Conservation (phyloP, 805 yeast genomes). For the Limtongia smithiae region DNA sequence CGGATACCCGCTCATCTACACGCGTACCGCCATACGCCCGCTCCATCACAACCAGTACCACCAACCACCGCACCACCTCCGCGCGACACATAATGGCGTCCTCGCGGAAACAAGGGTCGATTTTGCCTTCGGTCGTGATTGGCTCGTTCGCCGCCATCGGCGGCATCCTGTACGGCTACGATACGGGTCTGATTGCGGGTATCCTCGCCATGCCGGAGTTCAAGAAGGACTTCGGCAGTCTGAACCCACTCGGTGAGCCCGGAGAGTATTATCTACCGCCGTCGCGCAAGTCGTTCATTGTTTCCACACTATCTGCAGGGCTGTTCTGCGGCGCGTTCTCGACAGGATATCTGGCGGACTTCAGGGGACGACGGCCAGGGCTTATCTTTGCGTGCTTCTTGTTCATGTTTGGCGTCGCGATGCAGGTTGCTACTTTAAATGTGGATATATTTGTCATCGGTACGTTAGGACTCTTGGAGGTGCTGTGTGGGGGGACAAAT, state of each 20-base stretch:
- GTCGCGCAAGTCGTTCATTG: constrained; percentile 16
- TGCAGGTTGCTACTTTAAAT: constrained; percentile 74
- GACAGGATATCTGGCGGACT: constrained; percentile 16
- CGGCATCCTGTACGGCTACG: constrained; percentile 85
- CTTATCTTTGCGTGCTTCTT: constrained; percentile 60
- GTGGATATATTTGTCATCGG: constrained; percentile 76
- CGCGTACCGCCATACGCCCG: too few relatives aligned
- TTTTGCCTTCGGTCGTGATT: constrained; percentile 53
- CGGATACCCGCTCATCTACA: too few relatives aligned
- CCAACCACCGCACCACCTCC: too few relatives aligned
- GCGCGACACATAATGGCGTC: neutral
- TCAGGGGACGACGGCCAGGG: constrained; percentile 16
- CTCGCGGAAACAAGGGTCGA: constrained; percentile 8
- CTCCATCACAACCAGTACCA: too few relatives aligned
- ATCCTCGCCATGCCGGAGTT: constrained; percentile 58
- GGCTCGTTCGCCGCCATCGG: constrained; percentile 87
- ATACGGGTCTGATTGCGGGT: constrained; percentile 81
- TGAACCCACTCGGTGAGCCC: constrained; percentile 1
- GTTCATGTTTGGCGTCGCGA: constrained; percentile 76
- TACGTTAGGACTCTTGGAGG: neutral
- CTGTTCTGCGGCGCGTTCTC: constrained; percentile 21
- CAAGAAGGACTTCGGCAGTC: constrained; percentile 17
- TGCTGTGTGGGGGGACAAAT: neutral
- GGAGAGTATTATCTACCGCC: constrained; percentile 11
- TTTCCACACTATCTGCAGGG: constrained; percentile 18